phyloP scores from a whole-genome alignment of 2,329 filamentous ascomycete species.

The Fusarium siculi region DNA sequence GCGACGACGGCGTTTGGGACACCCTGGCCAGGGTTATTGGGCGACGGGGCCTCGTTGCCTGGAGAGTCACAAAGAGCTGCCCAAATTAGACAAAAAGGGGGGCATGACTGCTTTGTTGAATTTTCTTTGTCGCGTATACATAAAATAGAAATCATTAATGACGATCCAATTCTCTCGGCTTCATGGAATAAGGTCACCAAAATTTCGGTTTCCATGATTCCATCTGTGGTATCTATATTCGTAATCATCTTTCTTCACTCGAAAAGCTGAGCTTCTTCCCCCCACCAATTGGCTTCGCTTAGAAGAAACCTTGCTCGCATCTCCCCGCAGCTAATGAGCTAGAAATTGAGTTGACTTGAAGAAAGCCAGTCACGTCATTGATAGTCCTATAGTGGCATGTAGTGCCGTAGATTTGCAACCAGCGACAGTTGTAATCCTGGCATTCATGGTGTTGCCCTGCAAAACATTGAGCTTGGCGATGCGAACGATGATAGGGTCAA shows the following conservation, averaged over 20 bases:
- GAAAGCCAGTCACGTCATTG: constrained; percentile 22
- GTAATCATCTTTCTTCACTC: constrained; percentile 2
- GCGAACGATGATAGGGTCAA: neutral
- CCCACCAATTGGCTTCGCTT: constrained; percentile 6
- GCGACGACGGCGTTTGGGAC: constrained; percentile 77
- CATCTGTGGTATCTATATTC: neutral
- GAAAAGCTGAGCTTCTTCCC: constrained; percentile 4
- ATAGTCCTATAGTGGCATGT: constrained; percentile 1
- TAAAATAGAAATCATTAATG: constrained; percentile 35
- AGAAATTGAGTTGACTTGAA: constrained; percentile 7
- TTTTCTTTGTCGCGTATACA: constrained; percentile 12
- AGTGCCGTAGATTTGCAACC: constrained; percentile 1
- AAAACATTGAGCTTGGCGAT: neutral
- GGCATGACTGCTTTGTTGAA: neutral
- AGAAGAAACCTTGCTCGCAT: constrained; percentile 6
- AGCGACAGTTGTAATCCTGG: neutral
- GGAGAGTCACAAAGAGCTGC: constrained; percentile 74
- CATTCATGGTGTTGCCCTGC: neutral
- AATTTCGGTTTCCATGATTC: constrained; percentile 1
- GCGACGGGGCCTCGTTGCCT: constrained; percentile 68
- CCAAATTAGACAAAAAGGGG: constrained; percentile 29
- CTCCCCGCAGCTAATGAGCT: constrained; percentile 14
- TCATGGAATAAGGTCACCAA: constrained; percentile 19
- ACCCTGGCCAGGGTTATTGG: constrained; percentile 76
- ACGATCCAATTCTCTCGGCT: constrained; percentile 23